Evolutionary conservation across 768 basidiomycete species (phyloP).

Genomic region (Mycena vitilis): DNA sequence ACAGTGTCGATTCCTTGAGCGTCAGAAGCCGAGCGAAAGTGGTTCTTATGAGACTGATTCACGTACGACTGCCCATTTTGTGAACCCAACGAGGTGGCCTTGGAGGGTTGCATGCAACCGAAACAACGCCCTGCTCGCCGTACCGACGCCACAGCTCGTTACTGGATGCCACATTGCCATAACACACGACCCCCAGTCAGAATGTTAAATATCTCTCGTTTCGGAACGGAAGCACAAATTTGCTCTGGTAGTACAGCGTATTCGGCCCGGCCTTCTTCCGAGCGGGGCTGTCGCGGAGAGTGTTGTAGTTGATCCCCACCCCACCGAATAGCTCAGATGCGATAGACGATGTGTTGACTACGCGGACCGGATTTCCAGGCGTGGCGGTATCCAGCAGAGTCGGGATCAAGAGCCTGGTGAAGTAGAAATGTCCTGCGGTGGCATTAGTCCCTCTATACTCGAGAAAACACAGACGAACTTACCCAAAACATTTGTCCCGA

Average conservation of each 20-base stretch:
- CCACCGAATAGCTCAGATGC: constrained; percentile 31
- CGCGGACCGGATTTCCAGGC: constrained; percentile 52
- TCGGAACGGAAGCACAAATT: constrained; percentile 32
- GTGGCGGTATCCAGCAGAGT: constrained; percentile 48
- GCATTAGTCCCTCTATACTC: too few relatives aligned
- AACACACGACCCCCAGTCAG: neutral
- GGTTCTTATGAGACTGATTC: too few relatives aligned
- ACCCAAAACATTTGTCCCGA: too few relatives aligned
- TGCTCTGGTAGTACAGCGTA: constrained; percentile 38
- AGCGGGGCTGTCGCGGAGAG: constrained; percentile 39
- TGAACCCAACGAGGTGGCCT: constrained; percentile 16
- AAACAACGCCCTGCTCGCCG: constrained; percentile 53
- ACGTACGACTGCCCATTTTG: too few relatives aligned
- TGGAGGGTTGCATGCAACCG: constrained; percentile 54
- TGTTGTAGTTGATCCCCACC: constrained; percentile 32
- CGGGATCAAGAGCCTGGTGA: constrained; percentile 64
- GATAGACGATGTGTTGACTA: constrained; percentile 48
- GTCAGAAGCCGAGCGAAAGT: neutral
- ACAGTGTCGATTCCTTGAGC: constrained; percentile 33
- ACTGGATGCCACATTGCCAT: constrained; percentile 59
- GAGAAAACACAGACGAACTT: too few relatives aligned
- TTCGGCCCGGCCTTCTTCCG: constrained; percentile 27
- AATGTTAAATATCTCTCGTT: too few relatives aligned
- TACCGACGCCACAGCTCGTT: constrained; percentile 40
- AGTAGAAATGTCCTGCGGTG: constrained; percentile 66